A percentile compares a stretch with the other conserved stretches of the same genome.
Evolutionary conservation across 441 rosid genomes (phyloP).

Genomic region (Isatis lusitanica): DNA sequence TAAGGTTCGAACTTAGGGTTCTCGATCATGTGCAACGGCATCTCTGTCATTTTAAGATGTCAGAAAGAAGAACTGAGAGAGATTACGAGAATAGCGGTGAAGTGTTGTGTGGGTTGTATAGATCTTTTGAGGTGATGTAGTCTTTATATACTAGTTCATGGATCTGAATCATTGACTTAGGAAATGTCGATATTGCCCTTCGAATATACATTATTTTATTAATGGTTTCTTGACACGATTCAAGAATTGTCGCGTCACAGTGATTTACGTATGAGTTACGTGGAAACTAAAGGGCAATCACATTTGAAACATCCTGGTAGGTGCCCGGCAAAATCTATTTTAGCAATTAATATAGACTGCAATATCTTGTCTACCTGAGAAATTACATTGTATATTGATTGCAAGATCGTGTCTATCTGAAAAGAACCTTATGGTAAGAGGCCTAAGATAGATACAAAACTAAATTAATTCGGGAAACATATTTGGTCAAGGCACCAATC

Average conservation of each 20-base stretch:
- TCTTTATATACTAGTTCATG: slow-evolving; percentile 15
- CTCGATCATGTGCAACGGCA: slow-evolving; percentile 34
- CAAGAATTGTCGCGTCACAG: slow-evolving; percentile 7
- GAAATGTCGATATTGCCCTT: slow-evolving; percentile 18
- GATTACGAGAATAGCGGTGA: neutral
- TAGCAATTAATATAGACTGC: slow-evolving; percentile 14
- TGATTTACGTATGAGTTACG: slow-evolving; percentile 26
- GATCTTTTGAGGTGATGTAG: neutral
- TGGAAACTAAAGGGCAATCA: slow-evolving; percentile 16
- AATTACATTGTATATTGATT: slow-evolving; percentile 1
- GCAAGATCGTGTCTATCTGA: slow-evolving; percentile 9
- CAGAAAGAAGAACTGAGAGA: neutral
- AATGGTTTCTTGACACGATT: slow-evolving; percentile 16
- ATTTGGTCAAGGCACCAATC: slow-evolving; percentile 11
- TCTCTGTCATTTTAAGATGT: slow-evolving; percentile 37
- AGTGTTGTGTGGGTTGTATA: neutral
- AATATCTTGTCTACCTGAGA: slow-evolving; percentile 22
- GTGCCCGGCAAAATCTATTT: slow-evolving; percentile 15
- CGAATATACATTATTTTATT: neutral
- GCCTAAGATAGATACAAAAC: slow-evolving; percentile 1
- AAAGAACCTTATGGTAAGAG: neutral
- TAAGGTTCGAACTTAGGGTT: slow-evolving; percentile 19
- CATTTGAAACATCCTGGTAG: slow-evolving; percentile 33
- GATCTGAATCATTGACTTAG: neutral
- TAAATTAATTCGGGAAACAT: slow-evolving; percentile 18